Evolutionary conservation across 352 stramenopile genomes (phyloP).

Genomic region (Globisporangium parvum): DNA sequence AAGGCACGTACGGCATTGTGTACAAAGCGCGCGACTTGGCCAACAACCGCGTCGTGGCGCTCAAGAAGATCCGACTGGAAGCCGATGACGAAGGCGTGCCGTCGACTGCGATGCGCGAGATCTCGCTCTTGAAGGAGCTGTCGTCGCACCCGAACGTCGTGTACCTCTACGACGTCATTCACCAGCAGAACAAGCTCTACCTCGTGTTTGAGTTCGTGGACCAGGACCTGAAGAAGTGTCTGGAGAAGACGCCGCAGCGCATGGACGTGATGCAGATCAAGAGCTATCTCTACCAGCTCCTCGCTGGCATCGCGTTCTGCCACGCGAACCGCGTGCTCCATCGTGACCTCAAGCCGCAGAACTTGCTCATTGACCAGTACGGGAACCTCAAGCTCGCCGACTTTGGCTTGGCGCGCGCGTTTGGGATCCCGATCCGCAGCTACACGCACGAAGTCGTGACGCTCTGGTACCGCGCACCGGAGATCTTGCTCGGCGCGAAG

Average conservation of each 20-base stretch:
- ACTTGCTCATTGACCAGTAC: slow-evolving; percentile 88
- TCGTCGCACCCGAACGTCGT: slow-evolving; percentile 94
- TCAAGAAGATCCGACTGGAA: slow-evolving; percentile 91
- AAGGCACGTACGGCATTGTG: slow-evolving; percentile 96
- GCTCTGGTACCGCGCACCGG: slow-evolving; percentile 93
- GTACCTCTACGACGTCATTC: slow-evolving; percentile 76
- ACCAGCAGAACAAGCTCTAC: slow-evolving; percentile 86
- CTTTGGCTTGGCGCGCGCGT: slow-evolving; percentile 89
- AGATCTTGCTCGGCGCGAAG: slow-evolving; percentile 92
- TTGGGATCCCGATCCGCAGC: slow-evolving; percentile 76
- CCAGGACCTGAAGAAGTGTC: slow-evolving; percentile 82
- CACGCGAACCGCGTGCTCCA: slow-evolving; percentile 96
- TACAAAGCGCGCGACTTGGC: slow-evolving; percentile 94
- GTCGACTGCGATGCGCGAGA: slow-evolving; percentile 96
- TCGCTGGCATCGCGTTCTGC: slow-evolving; percentile 90
- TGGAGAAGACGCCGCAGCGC: slow-evolving; percentile 91
- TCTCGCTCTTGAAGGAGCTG: slow-evolving; percentile 93
- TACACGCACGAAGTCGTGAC: slow-evolving; percentile 96
- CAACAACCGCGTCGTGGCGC: slow-evolving; percentile 89
- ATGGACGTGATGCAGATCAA: slow-evolving; percentile 82
- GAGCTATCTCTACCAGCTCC: slow-evolving; percentile 77
- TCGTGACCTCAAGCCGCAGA: slow-evolving; percentile 97
- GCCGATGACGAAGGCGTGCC: slow-evolving; percentile 97
- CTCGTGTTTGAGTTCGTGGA: slow-evolving; percentile 86
- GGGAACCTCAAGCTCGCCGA: slow-evolving; percentile 90